Evolutionary conservation across 441 rosid genomes (phyloP).

Genomic region (Gossypium davidsonii): DNA sequence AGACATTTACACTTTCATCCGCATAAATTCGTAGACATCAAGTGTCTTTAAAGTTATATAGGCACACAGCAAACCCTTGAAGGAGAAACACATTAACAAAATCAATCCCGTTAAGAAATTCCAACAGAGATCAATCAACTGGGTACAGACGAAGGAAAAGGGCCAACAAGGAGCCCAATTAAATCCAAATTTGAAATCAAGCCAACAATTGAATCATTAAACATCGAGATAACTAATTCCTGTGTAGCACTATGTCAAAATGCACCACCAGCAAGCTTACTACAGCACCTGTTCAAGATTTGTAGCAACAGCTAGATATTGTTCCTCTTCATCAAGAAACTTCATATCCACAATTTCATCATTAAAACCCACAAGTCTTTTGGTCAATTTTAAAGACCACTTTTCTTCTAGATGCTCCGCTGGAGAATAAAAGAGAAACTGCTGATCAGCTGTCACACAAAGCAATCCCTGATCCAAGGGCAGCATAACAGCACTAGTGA

Average conservation of each 20-base stretch:
- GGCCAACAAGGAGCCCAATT: background rate
- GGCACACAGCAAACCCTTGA: background rate
- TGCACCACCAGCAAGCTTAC: background rate
- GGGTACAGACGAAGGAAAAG: background rate
- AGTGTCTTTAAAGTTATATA: background rate
- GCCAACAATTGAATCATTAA: background rate
- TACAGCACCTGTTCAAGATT: constrained; percentile 81
- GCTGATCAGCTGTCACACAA: constrained; percentile 94
- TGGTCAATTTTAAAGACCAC: constrained; percentile 39
- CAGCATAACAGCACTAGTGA: constrained; percentile 58
- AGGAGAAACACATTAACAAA: background rate
- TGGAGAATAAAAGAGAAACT: constrained; percentile 59
- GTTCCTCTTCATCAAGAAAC: constrained; percentile 88
- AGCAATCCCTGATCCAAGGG: constrained; percentile 72
- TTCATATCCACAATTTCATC: constrained; percentile 92
- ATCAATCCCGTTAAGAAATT: background rate
- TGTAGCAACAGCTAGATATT: constrained; percentile 85
- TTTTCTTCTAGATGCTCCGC: constrained; percentile 39
- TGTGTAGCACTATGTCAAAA: background rate
- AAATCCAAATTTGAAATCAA: constrained; percentile 1
- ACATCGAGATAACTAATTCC: background rate
- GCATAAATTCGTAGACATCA: background rate
- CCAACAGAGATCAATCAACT: background rate
- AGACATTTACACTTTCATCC: constrained; percentile 17
- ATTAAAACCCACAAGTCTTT: constrained; percentile 88